Evolutionary conservation across 1,284 basidiomycete genomes (phyloP), one percentile per base, ranked within the genome.

Genomic region (Irpex lacteus): DNA sequence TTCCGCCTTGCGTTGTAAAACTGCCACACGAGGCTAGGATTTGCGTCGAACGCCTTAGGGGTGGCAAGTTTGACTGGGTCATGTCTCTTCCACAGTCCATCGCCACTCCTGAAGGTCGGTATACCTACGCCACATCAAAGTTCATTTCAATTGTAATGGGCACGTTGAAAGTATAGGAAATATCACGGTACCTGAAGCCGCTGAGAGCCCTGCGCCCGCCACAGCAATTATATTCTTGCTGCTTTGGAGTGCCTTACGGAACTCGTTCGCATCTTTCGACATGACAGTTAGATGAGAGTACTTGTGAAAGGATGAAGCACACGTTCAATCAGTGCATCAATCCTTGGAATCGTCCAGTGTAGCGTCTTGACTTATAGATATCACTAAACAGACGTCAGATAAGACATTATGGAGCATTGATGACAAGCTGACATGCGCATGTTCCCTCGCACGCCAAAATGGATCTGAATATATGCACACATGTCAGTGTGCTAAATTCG

Each of bases 171-270:
- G 18, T 26, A 36, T 61, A 55, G 40, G 6, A 32, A n/a, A 9
- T 7, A 70, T 74, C 11, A 44, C 15, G 40, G 44, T 63, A 82
- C 85, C 84, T 54, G 86, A 86, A 4, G 81, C 82, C 60, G 83
- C 82, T 32, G 84, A 86, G 37, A 87, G 74, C 0, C 87, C 86
- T 55, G 87, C 87, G 5, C 87, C 86, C 18, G 85, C 81, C 1
- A 88, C 70, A 8, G 83, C 80, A 4, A 87, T 76, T 37, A 87
- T 80, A 61, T 81, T 77, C 65, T 82, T 82, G 7, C 77, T 75
- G 5, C 68, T 47, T 26, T 50, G 19, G 18, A 66, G 40, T 55
- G 72, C 70, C 5, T 68, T 64, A 9, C 69, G 70, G 64, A 80
- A 80, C 3, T 71, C 75, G 60, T 76, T 72, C 36, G 60, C 57